Evolutionary conservation across 805 yeast species (phyloP).

Genomic region (Nakazawaea laoshanensis): DNA sequence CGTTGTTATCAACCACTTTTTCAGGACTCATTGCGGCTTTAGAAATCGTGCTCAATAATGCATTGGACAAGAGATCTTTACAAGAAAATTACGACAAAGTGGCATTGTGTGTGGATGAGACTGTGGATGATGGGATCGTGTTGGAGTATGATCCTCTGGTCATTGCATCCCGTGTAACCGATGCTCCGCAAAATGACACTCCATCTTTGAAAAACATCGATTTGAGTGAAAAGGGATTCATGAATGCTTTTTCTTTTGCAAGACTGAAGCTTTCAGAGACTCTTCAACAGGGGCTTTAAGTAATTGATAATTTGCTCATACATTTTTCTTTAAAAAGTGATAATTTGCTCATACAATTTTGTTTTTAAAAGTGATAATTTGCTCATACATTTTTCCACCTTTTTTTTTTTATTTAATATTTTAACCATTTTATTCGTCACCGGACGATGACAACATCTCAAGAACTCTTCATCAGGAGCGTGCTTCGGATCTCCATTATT

Average conservation of each 20-base stretch:
- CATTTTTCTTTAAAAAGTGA: too few relatives aligned
- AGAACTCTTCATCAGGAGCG: conserved; percentile 1
- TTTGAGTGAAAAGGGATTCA: conserved; percentile 64
- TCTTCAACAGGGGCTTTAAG: conserved; percentile 28
- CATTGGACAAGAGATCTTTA: conserved; percentile 71
- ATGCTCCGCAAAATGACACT: conserved; percentile 66
- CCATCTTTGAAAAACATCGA: conserved; percentile 52
- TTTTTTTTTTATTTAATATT: background rate
- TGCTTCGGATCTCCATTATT: conserved; percentile 19
- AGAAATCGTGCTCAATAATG: conserved; percentile 60
- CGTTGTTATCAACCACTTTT: conserved; percentile 65
- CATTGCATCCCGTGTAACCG: conserved; percentile 87
- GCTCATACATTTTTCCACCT: background rate
- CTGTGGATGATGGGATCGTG: conserved; percentile 88
- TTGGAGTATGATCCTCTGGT: conserved; percentile 84
- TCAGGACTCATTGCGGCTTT: conserved; percentile 76
- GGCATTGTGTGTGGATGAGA: conserved; percentile 81
- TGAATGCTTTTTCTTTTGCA: conserved; percentile 85
- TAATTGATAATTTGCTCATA: conserved; percentile 1
- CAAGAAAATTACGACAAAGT: conserved; percentile 82
- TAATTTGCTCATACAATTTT: too few relatives aligned
- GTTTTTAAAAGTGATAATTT: too few relatives aligned
- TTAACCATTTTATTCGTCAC: too few relatives aligned
- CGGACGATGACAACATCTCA: conserved; percentile 6
- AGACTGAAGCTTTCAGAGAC: conserved; percentile 49